Base-by-base conservation (phyloP, 1,284 basidiomycete species). In the Austropuccinia psidii region DNA sequence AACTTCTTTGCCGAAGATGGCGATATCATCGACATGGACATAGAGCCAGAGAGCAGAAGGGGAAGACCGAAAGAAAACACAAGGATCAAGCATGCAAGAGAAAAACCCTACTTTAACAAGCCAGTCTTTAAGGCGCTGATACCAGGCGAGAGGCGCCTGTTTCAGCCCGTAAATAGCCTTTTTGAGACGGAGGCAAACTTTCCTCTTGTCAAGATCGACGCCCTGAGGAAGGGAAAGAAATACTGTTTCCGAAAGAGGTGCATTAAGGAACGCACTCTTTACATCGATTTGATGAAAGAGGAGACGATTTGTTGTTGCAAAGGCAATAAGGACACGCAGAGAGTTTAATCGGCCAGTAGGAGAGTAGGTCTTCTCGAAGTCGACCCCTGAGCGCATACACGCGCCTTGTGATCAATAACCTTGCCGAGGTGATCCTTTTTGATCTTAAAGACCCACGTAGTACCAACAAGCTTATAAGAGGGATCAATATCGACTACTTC, bases 161-260 rank as follows among this genome's bases (percentile, higher is more conserved):
- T 66, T 66, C 5, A 66, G 19, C 9, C 64, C 64, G 29, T 66
- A 66, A 11, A 66, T 39, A 4, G 64, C n/a, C 37, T 66, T 52
- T 4, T 66, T 5, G 1, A 66, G 31, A 19, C 21, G 19, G 2
- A 66, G 19, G 11, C 19, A 21, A 1, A n/a, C 4, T 7, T 6
- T 6, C 17, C 35, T 21, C 8, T 52, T 37, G 9, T 66, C 49
- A 17, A 54, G 1, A 2, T 3, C 2, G 8, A 66, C 9, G 5
- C 64, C 64, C 50, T 66, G 29, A 31, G 60, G 35, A n/a, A 62
- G 27, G 27, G 37, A 43, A 8, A 41, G 5, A 15, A 11, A 45
- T 7, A 62, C 24, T 9, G 37, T 31, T 62, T 41, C 37, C 2
- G n/a, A 27, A 4, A 47, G 19, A 3, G 24, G 24, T 4, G 45